Conservation (phyloP, 768 basidiomycete species). For the Mycena haematopus region DNA sequence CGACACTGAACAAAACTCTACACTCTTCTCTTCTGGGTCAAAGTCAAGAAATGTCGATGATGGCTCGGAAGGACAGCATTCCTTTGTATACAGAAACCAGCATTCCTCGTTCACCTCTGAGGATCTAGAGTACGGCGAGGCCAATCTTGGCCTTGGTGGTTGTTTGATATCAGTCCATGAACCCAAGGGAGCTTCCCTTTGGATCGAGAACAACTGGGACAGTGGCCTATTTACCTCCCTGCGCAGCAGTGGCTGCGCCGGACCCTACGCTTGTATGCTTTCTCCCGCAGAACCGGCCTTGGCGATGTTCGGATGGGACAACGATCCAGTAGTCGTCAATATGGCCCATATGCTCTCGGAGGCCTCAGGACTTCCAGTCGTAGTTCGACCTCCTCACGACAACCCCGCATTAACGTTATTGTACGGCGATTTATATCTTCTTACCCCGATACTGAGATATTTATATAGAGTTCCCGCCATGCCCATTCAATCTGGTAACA, state of each 20-base stretch:
- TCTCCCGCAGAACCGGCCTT: background rate
- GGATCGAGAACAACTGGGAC: background rate
- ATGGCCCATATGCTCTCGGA: background rate
- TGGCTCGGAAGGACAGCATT: too few species aligned
- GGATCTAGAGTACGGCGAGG: background rate
- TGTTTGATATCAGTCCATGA: constrained; percentile 1
- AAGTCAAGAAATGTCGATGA: too few species aligned
- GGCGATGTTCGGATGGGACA: background rate
- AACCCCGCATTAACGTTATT: background rate
- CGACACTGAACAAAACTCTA: too few species aligned
- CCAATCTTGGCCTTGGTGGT: background rate
- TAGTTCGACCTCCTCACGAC: background rate
- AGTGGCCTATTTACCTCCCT: background rate
- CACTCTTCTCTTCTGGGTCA: too few species aligned
- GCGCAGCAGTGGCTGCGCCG: background rate
- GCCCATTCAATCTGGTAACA: too few species aligned
- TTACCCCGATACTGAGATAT: background rate
- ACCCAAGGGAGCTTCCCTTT: background rate
- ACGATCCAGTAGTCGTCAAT: background rate
- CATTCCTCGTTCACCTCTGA: background rate
- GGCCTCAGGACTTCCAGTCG: background rate
- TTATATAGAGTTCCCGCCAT: background rate
- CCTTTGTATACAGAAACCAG: too few species aligned
- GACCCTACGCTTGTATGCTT: background rate
- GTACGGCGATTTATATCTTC: background rate